Conservation (phyloP, 169 alveolate genomes). For the Perkinsus chesapeaki region DNA sequence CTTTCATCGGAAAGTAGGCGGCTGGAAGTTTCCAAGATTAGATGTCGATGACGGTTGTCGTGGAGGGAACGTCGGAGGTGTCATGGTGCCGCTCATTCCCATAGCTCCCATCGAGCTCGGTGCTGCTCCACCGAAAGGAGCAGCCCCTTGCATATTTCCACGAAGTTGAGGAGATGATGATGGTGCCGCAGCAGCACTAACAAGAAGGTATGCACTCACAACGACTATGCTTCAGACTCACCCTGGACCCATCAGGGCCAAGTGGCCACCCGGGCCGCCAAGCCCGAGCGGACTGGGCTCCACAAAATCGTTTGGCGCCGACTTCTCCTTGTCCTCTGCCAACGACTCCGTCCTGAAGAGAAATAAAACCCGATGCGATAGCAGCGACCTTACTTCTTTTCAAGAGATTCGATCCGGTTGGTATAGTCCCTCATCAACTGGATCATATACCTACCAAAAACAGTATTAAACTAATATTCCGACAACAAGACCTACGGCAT, state of each 20-base stretch:
- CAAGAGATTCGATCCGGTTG: constrained; percentile 54
- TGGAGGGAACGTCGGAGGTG: background rate
- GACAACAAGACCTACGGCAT: constrained; percentile 94
- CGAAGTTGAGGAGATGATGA: background rate
- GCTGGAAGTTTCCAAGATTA: background rate
- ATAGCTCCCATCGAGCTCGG: background rate
- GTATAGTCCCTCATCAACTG: constrained; percentile 58
- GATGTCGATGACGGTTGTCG: background rate
- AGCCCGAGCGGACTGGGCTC: constrained; percentile 24
- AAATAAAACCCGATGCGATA: background rate
- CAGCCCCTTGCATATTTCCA: background rate
- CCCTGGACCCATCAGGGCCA: background rate
- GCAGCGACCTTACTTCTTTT: constrained; percentile 54
- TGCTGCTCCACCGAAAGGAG: background rate
- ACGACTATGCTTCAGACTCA: background rate
- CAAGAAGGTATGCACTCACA: background rate
- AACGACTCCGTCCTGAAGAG: constrained; percentile 34
- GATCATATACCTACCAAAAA: background rate
- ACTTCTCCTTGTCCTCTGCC: constrained; percentile 64
- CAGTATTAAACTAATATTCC: background rate
- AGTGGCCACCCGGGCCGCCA: background rate
- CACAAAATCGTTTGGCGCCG: constrained; percentile 60
- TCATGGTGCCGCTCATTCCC: background rate
- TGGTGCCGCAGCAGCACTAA: background rate
- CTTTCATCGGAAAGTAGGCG: background rate